Conservation (phyloP, 2,329 filamentous ascomycete genomes). For the Fusarium sterilihyphosum region DNA sequence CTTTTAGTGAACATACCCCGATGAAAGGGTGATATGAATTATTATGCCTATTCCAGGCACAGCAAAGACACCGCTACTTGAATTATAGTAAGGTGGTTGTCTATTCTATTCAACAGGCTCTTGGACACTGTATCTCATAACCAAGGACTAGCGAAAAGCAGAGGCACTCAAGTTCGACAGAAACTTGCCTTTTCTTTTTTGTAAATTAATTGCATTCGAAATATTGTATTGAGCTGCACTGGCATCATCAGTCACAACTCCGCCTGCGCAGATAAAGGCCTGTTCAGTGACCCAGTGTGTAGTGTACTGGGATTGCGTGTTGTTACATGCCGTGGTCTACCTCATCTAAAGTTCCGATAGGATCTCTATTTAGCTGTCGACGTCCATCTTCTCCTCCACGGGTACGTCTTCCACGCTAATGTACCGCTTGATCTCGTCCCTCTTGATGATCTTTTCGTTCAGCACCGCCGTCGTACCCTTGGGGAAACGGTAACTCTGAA, state of each 20-base stretch:
- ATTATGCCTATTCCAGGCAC: conserved; percentile 10
- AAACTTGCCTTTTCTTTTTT: neutral
- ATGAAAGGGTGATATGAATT: conserved; percentile 5
- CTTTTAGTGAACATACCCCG: conserved; percentile 31
- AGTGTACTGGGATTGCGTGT: conserved; percentile 33
- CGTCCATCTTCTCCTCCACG: conserved; percentile 74
- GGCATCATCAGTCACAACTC: conserved; percentile 6
- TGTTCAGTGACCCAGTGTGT: conserved; percentile 31
- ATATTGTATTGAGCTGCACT: conserved; percentile 11
- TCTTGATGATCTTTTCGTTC: conserved; percentile 95
- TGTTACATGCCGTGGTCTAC: conserved; percentile 41
- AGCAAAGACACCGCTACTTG: conserved; percentile 7
- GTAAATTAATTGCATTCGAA: conserved; percentile 13
- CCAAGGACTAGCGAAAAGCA: neutral
- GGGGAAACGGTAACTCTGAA: conserved; percentile 90
- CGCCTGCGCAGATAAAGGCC: conserved; percentile 4
- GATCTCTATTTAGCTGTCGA: conserved; percentile 61
- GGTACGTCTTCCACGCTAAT: conserved; percentile 89
- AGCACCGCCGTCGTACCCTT: conserved; percentile 94
- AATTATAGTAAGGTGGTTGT: neutral
- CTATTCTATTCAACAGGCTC: conserved; percentile 27
- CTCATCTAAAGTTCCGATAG: conserved; percentile 17
- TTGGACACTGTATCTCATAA: conserved; percentile 27
- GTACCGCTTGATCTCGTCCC: conserved; percentile 93
- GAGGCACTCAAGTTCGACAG: neutral